Evolutionary conservation across 139 green algal genomes (phyloP), one percentile per base, ranked within the genome.

Genomic region (Micractinium sp.): DNA sequence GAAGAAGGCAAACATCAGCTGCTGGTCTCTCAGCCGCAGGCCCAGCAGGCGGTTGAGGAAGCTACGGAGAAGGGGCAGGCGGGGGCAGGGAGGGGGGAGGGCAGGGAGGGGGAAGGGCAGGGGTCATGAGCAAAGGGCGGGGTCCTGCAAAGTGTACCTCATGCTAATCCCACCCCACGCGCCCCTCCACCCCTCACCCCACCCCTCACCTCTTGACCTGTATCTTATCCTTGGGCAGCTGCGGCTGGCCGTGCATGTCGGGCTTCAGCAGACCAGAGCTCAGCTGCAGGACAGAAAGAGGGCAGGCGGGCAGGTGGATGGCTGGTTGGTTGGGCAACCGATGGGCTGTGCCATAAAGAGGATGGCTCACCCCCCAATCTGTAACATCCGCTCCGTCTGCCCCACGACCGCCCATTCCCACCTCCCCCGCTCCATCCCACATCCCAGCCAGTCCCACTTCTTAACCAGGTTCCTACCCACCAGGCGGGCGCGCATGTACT

Each of bases 41-140:
- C 78, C 78, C 41, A 84, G 78, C 78, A 84, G 78, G 41, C 63
- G 63, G 78, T 84, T 84, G 27, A 84, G 78, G 47, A 84, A 84
- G 78, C 78, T 84, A 41, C 33, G 27, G 29, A 36, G 23, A 2
- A n/a, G 74, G 74, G 47, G 47, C 47, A 56, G 47, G n/a, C n/a
- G n/a, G 47, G 47, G 47, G 47, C 47, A 56, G 47, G 47, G 47
- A 56, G 5, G 9, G 47, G 47, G 47, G 47, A n/a, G 47, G 47
- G n/a, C 23, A 23, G n/a, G 77, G 38, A 38, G 38, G 77, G 77
- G 25, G 12, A 16, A 3, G 77, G 38, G 38, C 7, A 19, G 20
- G 75, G 38, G 22, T 56, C 3, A 31, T 36, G 71, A n/a, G 36
- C 33, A 53, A 31, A 15, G 35, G 73, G 73, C 41, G 73, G 22